Conservation (phyloP, 176 grass and related monocot genomes). For the Phyllostachys edulis region DNA sequence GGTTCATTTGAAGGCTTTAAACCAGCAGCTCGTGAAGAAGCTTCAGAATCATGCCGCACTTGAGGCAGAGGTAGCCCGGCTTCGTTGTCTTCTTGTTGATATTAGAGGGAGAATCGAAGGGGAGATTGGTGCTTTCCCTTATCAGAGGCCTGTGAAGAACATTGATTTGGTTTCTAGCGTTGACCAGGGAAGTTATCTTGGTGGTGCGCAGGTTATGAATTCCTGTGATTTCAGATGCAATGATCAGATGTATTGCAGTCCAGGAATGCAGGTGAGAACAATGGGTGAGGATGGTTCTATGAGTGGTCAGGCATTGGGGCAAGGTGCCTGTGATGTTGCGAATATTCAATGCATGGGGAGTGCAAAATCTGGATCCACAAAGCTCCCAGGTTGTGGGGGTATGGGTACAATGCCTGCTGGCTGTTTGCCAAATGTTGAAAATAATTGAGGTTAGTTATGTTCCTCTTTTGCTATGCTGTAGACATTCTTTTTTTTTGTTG, state of each 20-base stretch:
- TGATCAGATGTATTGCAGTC: conserved; percentile 74
- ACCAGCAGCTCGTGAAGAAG: conserved; percentile 61
- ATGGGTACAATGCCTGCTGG: conserved; percentile 35
- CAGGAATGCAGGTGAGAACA: conserved; percentile 43
- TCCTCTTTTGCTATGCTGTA: background rate
- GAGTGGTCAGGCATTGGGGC: conserved; percentile 40
- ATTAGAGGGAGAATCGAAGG: conserved; percentile 75
- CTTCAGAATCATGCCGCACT: conserved; percentile 59
- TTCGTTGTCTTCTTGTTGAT: conserved; percentile 68
- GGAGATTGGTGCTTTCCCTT: conserved; percentile 82
- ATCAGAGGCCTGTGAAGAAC: conserved; percentile 53
- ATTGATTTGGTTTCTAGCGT: conserved; percentile 21
- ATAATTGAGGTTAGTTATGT: conserved; percentile 51
- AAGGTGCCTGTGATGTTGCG: conserved; percentile 43
- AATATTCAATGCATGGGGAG: conserved; percentile 54
- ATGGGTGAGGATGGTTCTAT: conserved; percentile 29
- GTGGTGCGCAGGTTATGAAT: conserved; percentile 54
- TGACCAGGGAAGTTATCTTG: conserved; percentile 37
- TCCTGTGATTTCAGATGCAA: conserved; percentile 80
- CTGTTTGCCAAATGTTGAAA: conserved; percentile 50
- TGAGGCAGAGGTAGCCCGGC: conserved; percentile 57
- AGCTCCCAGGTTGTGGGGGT: conserved; percentile 47
- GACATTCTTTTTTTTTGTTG: background rate
- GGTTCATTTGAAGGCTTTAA: conserved; percentile 39
- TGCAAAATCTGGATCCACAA: conserved; percentile 48